Evolutionary conservation across 1,284 basidiomycete species (phyloP), one percentile per base, ranked within the genome.

Genomic region (Rugosomyces carneus): DNA sequence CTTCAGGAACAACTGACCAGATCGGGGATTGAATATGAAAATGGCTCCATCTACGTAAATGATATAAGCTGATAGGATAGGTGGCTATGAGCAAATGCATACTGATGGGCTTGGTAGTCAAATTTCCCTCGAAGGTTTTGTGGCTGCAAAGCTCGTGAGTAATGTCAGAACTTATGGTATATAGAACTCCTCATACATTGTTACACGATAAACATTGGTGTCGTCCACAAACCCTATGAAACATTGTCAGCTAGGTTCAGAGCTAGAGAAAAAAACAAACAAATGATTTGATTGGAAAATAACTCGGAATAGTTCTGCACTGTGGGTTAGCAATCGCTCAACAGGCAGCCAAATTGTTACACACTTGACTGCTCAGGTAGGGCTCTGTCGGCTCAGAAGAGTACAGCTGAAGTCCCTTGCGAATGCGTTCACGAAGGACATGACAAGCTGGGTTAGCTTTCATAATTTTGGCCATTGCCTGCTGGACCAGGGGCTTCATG

Each of bases 401-500:
- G 71, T 99, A 99, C 18, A 99, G 76, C 68, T 99, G 96, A 15
- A 99, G 77, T 67, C 94, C 93, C 73, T 99, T 99, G 59, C 96
- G 82, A 59, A 99, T 96, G 72, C 96, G 95, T 71, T 99, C 96
- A 43, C 96, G 89, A 47, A 99, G 72, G 27, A 99, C 96, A 63
- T 98, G 96, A 46, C 91, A 84, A n/a, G 96, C 96, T 8, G 96
- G 96, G 59, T 96, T 95, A 37, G 93, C 93, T 66, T 95, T 95
- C 93, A 98, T 96, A 67, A 99, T 91, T 79, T 99, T 99, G 37
- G 89, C 91, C 93, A 99, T 97, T 2, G 95, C 96, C 70, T 98
- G 94, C 68, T 97, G 95, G 52, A 99, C 86, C 51, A 99, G 78
- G 3, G 95, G 93, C 72, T 99, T 99, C 78, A 95, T 81, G 44